Evolutionary conservation across 2,329 filamentous ascomycete genomes (phyloP), one percentile per base, ranked within the genome.

Genomic region (Penicillium nordicum): DNA sequence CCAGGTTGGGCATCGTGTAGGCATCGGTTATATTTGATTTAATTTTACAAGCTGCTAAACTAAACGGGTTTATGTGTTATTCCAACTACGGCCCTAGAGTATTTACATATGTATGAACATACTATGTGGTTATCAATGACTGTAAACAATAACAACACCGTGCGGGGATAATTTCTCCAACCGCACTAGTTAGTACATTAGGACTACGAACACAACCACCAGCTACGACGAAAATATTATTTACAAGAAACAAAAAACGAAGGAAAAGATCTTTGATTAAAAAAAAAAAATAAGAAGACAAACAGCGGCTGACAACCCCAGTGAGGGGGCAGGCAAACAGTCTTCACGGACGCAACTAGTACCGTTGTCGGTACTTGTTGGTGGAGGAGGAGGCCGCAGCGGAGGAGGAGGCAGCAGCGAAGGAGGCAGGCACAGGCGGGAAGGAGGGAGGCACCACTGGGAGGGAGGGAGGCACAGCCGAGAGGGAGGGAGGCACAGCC

Each of bases 91-190:
- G 30, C 14, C 32, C 14, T n/a, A 23, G 25, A 18, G 4, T 23
- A 42, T n/a, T 12, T 25, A 18, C 18, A 18, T 18, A 18, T 18
- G 18, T 18, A 14, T 29, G 18, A 7, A 46, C 5, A 46, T 34
- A 23, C 29, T 32, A 16, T 23, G 18, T 46, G 21, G 29, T 2
- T 25, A 46, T 34, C 21, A 23, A 16, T 2, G 30, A 25, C 9
- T 29, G 9, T n/a, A 18, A 16, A 32, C 25, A 18, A 29, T 29
- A 12, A 23, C 21, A n/a, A 14, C 23, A 14, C 7, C 29, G 18
- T 51, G 49, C 49, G 49, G 49, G 32, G 49, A 51, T 32, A 4
- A 51, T 51, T 45, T 51, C 40, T 44, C 49, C 49, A 36, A 43
- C n/a, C 4, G 12, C 6, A n/a, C n/a, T 43, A 34, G 25, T 3